Conservation (phyloP, 768 basidiomycete species). For the Tulasnella sp. region DNA sequence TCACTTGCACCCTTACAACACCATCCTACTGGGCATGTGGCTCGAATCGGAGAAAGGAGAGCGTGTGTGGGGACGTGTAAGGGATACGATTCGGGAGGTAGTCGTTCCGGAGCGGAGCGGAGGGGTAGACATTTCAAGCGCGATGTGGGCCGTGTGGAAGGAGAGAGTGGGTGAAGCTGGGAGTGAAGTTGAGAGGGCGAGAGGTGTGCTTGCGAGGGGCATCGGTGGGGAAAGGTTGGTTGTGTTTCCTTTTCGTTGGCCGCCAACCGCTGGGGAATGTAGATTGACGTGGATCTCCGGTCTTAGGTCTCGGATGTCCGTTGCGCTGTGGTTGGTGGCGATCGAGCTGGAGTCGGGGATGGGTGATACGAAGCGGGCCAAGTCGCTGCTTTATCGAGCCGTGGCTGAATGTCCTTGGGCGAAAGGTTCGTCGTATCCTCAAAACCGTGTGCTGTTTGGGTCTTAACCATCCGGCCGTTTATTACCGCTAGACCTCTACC, state of each 20-base stretch:
- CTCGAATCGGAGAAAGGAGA: constrained; percentile 22
- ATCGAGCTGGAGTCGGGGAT: constrained; percentile 16
- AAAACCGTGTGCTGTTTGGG: no score
- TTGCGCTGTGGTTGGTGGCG: constrained; percentile 12
- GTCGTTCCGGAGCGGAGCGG: constrained; percentile 9
- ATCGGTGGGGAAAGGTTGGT: constrained; percentile 12
- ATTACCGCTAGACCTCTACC: constrained; percentile 10
- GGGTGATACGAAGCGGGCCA: not conserved
- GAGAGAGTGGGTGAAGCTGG: constrained; percentile 17
- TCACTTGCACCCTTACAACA: constrained; percentile 4
- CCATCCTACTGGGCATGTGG: constrained; percentile 21
- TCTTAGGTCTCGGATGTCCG: constrained; percentile 2
- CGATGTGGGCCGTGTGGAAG: constrained; percentile 20
- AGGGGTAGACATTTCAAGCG: constrained; percentile 1
- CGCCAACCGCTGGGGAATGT: not conserved
- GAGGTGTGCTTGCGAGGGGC: constrained; percentile 6
- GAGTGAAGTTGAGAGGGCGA: constrained; percentile 16
- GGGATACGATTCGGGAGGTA: not conserved
- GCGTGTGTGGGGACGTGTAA: constrained; percentile 21
- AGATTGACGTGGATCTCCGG: not conserved
- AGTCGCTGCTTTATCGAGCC: constrained; percentile 17
- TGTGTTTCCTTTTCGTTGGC: not conserved
- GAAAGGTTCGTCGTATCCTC: constrained; percentile 14
- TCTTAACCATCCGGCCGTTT: not conserved
- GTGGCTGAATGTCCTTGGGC: constrained; percentile 22